Base-by-base conservation (phyloP, 2,329 filamentous ascomycete genomes). In the Ophiostoma sp. region DNA sequence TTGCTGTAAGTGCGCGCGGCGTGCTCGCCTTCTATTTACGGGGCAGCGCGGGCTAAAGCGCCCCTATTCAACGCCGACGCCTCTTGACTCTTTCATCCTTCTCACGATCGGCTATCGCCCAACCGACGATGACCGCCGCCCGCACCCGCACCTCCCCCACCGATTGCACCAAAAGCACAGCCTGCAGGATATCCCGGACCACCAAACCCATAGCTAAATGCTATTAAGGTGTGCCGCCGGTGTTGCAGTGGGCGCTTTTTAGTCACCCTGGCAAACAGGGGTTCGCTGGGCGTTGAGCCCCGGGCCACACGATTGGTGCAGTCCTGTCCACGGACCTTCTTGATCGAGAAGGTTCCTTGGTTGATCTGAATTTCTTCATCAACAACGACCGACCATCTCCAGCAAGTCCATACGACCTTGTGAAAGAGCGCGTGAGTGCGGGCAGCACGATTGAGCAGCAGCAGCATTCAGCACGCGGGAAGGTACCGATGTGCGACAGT, bases 271-370 rank as follows among this genome's bases (percentile, higher is more conserved):
- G 22, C 6, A 25, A 55, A 36, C 59, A 64, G 59, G 59, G 59
- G 33, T 64, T 15, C 28, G 31, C 17, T 9, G 17, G 28, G 59
- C 61, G 33, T 17, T 19, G 36, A 36, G n/a, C 59, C n/a, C 50
- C 22, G 50, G 19, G 50, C 33, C 59, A n/a, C n/a, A 33, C n/a
- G 3, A 42, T 64, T 64, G 59, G 59, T 42, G 59, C 33, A n/a
- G n/a, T n/a, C n/a, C n/a, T 2, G n/a, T 28, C 42, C 31, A 69
- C 19, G 48, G 66, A 70, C 69, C 69, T 70, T 70, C 69, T 70
- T 25, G 69, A 70, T 70, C n/a, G 50, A 70, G 69, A 59, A 70
- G 69, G 69, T 70, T 45, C 52, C n/a, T 15, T 70, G 33, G 69
- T 25, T 59, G 69, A 69, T 69, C 66, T 22, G 48, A 69, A 69